phyloP scores from a whole-genome alignment of 2,329 filamentous ascomycete genomes.

The Exophiala alcalophila region DNA sequence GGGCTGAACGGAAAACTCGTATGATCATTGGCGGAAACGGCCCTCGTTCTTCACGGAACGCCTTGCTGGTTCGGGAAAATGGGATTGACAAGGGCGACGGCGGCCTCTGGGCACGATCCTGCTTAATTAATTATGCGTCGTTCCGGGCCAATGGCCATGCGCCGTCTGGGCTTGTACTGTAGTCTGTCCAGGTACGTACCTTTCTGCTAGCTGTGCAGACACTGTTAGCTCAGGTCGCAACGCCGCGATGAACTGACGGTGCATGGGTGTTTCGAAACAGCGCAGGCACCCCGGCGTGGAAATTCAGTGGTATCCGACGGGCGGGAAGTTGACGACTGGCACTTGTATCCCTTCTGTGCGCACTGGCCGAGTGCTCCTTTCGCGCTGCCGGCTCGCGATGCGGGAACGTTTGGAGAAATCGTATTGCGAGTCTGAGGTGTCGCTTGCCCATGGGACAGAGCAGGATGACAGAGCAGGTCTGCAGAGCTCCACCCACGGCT shows the following conservation, averaged over 20 bases:
- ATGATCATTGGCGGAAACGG: conserved; percentile 18
- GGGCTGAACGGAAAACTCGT: conserved; percentile 21
- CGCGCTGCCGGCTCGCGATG: too few species aligned
- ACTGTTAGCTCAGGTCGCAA: too few species aligned
- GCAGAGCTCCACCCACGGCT: background rate
- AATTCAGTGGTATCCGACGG: too few species aligned
- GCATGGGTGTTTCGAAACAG: too few species aligned
- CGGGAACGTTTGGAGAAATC: too few species aligned
- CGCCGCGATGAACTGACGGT: too few species aligned
- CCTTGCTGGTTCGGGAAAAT: conserved; percentile 17
- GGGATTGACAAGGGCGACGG: background rate
- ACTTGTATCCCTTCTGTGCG: background rate
- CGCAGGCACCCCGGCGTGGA: too few species aligned
- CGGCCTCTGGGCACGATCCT: background rate
- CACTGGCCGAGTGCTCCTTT: too few species aligned
- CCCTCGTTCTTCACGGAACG: background rate
- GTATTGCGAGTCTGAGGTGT: too few species aligned
- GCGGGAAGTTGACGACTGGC: background rate
- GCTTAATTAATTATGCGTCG: conserved; percentile 9
- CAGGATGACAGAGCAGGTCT: conserved; percentile 5
- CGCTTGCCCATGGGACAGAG: too few species aligned
- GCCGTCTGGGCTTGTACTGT: background rate
- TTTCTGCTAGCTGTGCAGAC: too few species aligned
- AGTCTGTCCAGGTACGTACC: too few species aligned
- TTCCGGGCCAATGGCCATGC: background rate